Base-by-base conservation (phyloP, 306 rosid genomes). In the Lathyrus oleraceus region DNA sequence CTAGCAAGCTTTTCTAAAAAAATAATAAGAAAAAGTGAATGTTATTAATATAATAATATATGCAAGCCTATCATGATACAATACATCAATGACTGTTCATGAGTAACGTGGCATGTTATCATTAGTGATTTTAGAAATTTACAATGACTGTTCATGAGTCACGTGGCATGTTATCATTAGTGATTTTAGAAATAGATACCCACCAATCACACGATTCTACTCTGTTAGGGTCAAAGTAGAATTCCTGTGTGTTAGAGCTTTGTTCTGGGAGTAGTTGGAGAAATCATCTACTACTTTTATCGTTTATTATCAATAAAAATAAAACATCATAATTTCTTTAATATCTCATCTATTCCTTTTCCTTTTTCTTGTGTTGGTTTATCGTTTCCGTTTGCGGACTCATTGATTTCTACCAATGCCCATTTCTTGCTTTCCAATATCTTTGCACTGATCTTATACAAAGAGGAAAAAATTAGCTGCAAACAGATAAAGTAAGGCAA, bases 381-480 rank as follows among this genome's bases (percentile, higher is more conserved):
- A 32, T 32, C 38, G 38, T 32, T 32, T 32, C 5, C 1, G 38
- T 32, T 35, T 35, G 39, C 39, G 2, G 10, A 35, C 39, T 35
- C 39, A 35, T 35, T 35, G 39, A 35, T 35, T 35, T 6, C 39
- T 7, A 35, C 39, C 2, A 2, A 40, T 52, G 39, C 48, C 61
- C 38, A 28, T 40, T 63, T 51, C 20, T 52, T 16, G 49, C 27
- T 49, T 52, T 32, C 57, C 35, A 17, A 52, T 23, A 43, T 63
- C 43, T 44, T 21, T 32, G 67, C 28, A 42, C 2, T 35, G 56
- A 73, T 60, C 3, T 73, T 20, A 56, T 28, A 66, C 14, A 52
- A 28, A 38, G 14, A 30, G 32, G 53, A 65, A 11, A 53, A 70
- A 39, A 70, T 13, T 42, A 51, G 61, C n/a, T 68, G 56, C 64